Evolutionary conservation across 2,329 filamentous ascomycete genomes (phyloP).

Genomic region (Cordyceps cicadae): DNA sequence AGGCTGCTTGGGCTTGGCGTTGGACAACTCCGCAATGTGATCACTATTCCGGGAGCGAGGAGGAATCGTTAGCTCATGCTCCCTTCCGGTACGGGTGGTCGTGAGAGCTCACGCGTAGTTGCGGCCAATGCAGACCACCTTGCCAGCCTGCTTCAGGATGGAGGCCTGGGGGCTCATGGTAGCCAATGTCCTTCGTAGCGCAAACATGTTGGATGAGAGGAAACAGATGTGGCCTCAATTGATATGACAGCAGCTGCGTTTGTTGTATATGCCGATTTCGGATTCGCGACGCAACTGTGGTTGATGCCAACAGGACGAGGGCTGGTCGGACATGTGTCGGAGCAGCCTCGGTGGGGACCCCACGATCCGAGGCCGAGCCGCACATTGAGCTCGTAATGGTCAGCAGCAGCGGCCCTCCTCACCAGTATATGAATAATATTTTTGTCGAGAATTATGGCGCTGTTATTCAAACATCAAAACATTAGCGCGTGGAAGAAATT

Average conservation of each 20-base stretch:
- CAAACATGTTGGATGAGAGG: conserved; percentile 24
- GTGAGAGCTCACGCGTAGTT: conserved; percentile 76
- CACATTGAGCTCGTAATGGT: neutral
- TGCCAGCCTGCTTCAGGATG: conserved; percentile 48
- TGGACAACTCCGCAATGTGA: conserved; percentile 89
- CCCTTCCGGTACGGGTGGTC: conserved; percentile 13
- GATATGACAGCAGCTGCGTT: neutral
- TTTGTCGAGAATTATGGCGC: neutral
- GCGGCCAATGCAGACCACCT: conserved; percentile 88
- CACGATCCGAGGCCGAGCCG: conserved; percentile 6
- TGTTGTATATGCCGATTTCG: neutral
- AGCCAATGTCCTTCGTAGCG: conserved; percentile 29
- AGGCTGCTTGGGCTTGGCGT: conserved; percentile 78
- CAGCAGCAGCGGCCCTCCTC: neutral
- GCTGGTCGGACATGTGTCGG: neutral
- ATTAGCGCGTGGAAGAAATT: no score
- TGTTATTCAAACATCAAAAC: neutral
- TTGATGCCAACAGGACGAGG: neutral
- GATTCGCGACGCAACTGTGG: neutral
- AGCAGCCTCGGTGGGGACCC: neutral
- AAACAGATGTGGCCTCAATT: neutral
- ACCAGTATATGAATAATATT: neutral
- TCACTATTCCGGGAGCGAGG: conserved; percentile 48
- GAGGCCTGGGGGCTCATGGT: conserved; percentile 35
- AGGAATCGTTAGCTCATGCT: conserved; percentile 19